Evolutionary conservation across 2,329 filamentous ascomycete species (phyloP).

Genomic region (Harringtonia aguacate): DNA sequence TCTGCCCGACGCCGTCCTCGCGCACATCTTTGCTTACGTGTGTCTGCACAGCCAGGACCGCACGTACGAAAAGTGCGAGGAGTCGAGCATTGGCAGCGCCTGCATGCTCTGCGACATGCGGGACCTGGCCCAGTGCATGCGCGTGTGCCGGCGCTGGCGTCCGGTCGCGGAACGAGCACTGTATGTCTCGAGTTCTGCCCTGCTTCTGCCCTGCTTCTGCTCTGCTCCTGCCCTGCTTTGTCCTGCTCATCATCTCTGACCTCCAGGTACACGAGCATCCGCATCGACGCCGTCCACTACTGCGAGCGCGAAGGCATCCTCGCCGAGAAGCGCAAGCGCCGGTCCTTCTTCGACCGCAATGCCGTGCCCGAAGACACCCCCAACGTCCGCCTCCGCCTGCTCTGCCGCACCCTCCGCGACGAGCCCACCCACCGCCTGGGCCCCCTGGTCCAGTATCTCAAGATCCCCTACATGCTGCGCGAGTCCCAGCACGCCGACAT

Average conservation of each 20-base stretch:
- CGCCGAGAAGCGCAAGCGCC: slow-evolving; percentile 66
- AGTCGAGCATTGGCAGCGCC: slow-evolving; percentile 63
- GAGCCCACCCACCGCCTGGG: slow-evolving; percentile 57
- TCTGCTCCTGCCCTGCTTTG: neutral
- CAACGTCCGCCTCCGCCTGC: slow-evolving; percentile 61
- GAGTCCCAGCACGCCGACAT: slow-evolving; percentile 78
- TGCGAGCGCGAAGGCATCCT: slow-evolving; percentile 78
- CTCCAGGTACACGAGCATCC: slow-evolving; percentile 71
- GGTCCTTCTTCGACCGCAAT: slow-evolving; percentile 63
- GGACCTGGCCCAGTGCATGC: slow-evolving; percentile 70
- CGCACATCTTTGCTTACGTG: slow-evolving; percentile 68
- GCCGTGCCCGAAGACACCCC: slow-evolving; percentile 73
- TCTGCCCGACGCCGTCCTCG: slow-evolving; percentile 60
- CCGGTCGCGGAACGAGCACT: slow-evolving; percentile 28
- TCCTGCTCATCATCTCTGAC: neutral
- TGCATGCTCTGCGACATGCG: slow-evolving; percentile 93
- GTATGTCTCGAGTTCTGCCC: slow-evolving; percentile 44
- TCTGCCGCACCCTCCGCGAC: slow-evolving; percentile 74
- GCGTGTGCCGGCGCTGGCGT: slow-evolving; percentile 65
- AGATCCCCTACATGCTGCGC: slow-evolving; percentile 89
- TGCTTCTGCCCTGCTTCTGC: neutral
- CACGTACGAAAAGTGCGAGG: slow-evolving; percentile 73
- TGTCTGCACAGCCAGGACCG: slow-evolving; percentile 75
- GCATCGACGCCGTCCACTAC: slow-evolving; percentile 91
- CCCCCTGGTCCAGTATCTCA: slow-evolving; percentile 63